Evolutionary conservation across 805 yeast species (phyloP).

Genomic region (Scheffersomyces ergatensis): DNA sequence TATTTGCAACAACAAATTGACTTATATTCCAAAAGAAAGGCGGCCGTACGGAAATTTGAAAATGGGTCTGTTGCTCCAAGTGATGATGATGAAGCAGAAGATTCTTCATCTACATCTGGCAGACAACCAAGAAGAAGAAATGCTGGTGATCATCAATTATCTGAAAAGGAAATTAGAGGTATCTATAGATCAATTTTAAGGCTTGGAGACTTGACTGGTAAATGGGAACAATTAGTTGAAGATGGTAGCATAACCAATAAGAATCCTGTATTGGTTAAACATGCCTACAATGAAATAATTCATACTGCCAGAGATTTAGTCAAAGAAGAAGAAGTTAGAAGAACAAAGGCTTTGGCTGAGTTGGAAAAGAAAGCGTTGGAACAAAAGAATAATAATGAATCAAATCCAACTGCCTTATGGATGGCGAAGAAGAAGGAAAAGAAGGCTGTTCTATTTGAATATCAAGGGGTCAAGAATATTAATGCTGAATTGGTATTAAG

Average conservation of each 20-base stretch:
- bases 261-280: conserved; percentile 73
- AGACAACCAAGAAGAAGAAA: conserved; percentile 26
- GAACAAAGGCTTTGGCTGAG: conserved; percentile 52
- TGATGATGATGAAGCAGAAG: conserved; percentile 40
- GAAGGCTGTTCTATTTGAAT: conserved; percentile 86
- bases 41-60: conserved; percentile 61
- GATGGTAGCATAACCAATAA: conserved; percentile 89
- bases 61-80: conserved; percentile 27
- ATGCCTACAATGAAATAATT: conserved; percentile 71
- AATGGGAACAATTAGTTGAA: conserved; percentile 82
- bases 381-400: conserved; percentile 38
- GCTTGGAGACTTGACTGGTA: conserved; percentile 72
- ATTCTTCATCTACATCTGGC: conserved; percentile 31
- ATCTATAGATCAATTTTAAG: conserved; percentile 79
- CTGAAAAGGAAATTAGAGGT: conserved; percentile 84
- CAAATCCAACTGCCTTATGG: conserved; percentile 52
- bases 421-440: conserved; percentile 74
- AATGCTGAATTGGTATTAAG: conserved; percentile 86
- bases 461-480: conserved; percentile 79
- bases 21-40: conserved; percentile 77
- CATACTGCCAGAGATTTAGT: conserved; percentile 60
- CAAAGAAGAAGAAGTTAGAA: conserved; percentile 62
- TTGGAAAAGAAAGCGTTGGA: conserved; percentile 60
- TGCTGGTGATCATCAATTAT: conserved; percentile 48
- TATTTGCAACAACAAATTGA: conserved; percentile 87